A percentile compares a stretch with the other conserved stretches of the same genome.
Conservation (phyloP, 1,284 basidiomycete species). For the Fistulina hepatica region DNA sequence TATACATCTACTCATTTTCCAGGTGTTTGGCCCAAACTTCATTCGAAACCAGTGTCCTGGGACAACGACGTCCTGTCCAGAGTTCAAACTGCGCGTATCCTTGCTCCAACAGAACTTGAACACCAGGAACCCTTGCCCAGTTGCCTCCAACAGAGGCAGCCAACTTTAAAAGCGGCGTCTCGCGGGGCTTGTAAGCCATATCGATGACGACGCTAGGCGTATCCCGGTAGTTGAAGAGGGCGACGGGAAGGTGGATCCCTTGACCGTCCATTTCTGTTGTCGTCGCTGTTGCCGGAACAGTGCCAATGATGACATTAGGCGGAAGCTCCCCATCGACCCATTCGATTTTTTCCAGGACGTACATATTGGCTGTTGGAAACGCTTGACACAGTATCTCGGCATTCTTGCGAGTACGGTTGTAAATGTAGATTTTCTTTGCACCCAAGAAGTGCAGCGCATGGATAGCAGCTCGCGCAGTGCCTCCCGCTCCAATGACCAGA, state of each 20-base stretch:
- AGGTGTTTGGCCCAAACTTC: slow-evolving; percentile 40
- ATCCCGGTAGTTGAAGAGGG: slow-evolving; percentile 38
- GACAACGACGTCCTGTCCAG: slow-evolving; percentile 66
- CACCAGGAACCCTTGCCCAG: slow-evolving; percentile 71
- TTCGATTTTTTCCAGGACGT: slow-evolving; percentile 50
- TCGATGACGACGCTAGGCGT: slow-evolving; percentile 68
- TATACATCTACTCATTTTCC: slow-evolving; percentile 3
- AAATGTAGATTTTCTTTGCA: slow-evolving; percentile 65
- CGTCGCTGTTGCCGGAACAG: slow-evolving; percentile 72
- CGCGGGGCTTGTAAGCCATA: slow-evolving; percentile 84
- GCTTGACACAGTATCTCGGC: slow-evolving; percentile 56
- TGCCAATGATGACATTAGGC: slow-evolving; percentile 73
- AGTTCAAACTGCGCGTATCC: slow-evolving; percentile 76
- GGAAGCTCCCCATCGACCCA: slow-evolving; percentile 24
- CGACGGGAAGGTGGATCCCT: slow-evolving; percentile 44
- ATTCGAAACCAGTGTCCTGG: slow-evolving; percentile 34
- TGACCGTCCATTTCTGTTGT: slow-evolving; percentile 28
- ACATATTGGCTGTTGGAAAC: slow-evolving; percentile 56
- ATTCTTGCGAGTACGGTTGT: slow-evolving; percentile 71
- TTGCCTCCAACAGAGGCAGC: slow-evolving; percentile 35
- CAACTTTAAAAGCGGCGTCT: slow-evolving; percentile 54
- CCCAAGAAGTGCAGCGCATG: slow-evolving; percentile 74
- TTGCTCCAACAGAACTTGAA: slow-evolving; percentile 81
- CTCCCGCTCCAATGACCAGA: slow-evolving; percentile 86
- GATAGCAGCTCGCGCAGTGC: slow-evolving; percentile 86